Conservation (phyloP, 2,329 filamentous ascomycete species). For the Tolypocladium inflatum region DNA sequence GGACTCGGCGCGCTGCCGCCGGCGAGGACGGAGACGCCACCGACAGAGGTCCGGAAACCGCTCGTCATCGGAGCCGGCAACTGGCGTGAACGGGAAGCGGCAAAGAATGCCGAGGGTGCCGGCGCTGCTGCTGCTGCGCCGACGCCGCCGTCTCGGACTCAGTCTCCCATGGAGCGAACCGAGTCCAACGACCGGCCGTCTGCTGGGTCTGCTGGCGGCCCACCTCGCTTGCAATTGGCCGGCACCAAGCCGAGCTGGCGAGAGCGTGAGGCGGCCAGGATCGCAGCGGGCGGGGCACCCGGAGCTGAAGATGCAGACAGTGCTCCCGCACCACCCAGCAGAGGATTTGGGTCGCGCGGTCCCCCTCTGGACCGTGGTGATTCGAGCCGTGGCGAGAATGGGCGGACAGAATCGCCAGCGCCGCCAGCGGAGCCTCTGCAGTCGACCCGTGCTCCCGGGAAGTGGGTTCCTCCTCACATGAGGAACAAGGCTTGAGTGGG, state of each 20-base stretch:
- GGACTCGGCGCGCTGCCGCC: conserved; percentile 5
- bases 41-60: conserved; percentile 19
- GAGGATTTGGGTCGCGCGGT: conserved; percentile 24
- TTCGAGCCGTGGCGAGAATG: conserved; percentile 32
- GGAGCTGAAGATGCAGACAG: conserved; percentile 28
- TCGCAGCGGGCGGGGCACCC: conserved; percentile 19
- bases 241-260: conserved; percentile 61
- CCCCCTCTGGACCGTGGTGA: conserved; percentile 32
- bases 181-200: conserved; percentile 36
- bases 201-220: conserved; percentile 30
- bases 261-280: conserved; percentile 54
- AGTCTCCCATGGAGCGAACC: conserved; percentile 29
- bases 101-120: conserved; percentile 19
- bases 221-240: conserved; percentile 52
- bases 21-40: conserved; percentile 12
- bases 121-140: conserved; percentile 12
- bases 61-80: conserved; percentile 25
- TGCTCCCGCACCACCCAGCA: conserved; percentile 34
- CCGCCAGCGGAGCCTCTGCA: conserved; percentile 39
- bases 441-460: conserved; percentile 43
- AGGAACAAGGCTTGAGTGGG: conserved; percentile 20
- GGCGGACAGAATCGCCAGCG: conserved; percentile 29
- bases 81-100: conserved; percentile 32
- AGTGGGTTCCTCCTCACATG: conserved; percentile 46
- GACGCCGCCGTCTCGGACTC: conserved; percentile 16